A percentile compares a stretch with the other conserved stretches of the same genome.
These are phyloP conservation scores for Kazachstania sp. DNA, from an alignment of 1,139 yeast species.

Conservation along the genomic window DNA sequence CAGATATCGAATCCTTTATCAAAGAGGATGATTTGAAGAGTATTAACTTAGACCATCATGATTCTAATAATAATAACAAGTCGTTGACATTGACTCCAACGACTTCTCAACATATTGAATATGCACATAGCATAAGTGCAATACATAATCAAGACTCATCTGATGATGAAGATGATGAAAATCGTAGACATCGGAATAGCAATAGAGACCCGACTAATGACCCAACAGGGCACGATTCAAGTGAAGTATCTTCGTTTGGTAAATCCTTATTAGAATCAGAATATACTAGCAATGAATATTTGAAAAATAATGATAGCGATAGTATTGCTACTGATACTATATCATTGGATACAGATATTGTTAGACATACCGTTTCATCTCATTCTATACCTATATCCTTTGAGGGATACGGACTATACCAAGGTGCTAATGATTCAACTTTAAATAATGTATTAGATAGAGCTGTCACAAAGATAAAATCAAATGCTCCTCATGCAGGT, in stretches of 20 bases:
- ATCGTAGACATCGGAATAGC: neutral
- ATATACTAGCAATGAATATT: constrained; percentile 29
- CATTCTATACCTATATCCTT: constrained; percentile 23
- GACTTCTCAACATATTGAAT: constrained; percentile 3
- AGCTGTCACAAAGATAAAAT: constrained; percentile 16
- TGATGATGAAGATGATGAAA: neutral
- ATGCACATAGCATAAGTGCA: constrained; percentile 2
- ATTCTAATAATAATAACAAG: constrained; percentile 5
- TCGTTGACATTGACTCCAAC: constrained; percentile 6
- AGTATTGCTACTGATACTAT: constrained; percentile 13
- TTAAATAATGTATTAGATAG: constrained; percentile 20
- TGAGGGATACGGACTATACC: constrained; percentile 22
- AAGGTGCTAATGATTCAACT: constrained; percentile 24
- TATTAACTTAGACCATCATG: constrained; percentile 15
- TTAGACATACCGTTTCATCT: constrained; percentile 15
- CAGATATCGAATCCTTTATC: constrained; percentile 28
- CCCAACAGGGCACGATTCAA: constrained; percentile 23
- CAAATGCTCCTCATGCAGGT: constrained; percentile 7
- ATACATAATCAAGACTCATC: constrained; percentile 7
- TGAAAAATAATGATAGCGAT: constrained; percentile 16
- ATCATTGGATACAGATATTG: constrained; percentile 16
- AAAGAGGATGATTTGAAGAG: constrained; percentile 26
- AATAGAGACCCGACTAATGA: neutral
- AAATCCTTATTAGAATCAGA: constrained; percentile 34
- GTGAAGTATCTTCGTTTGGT: constrained; percentile 33